Base-by-base conservation (phyloP, 2,329 filamentous ascomycete species). In the Alternaria burnsii region DNA sequence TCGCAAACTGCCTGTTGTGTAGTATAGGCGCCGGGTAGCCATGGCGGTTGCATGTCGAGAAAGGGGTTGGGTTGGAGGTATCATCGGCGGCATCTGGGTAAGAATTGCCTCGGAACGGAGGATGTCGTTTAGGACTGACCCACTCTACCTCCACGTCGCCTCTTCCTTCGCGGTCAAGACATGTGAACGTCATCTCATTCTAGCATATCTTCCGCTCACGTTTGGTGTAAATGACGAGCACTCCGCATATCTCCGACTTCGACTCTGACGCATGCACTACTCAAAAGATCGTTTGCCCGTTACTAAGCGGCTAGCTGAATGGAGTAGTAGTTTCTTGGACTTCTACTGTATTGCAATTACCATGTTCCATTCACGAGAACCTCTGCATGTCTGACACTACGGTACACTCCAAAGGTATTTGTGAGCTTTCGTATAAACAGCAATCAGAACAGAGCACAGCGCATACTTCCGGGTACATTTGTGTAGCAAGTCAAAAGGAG, bases 61-160 rank as follows among this genome's bases (percentile, higher is more conserved):
- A 14, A 41, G 32, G 52, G 52, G 26, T 47, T 50, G 46, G 46
- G 18, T 36, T 50, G 46, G 28, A 34, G 46, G 12, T 26, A 34
- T 48, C 2, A 18, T 42, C 24, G 38, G 51, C 18, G 40, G 18
- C 41, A 24, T 20, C 9, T 24, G 36, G 38, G 26, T n/a, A 16
- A 26, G 50, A 40, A 12, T 11, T 26, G 24, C 50, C 34, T 28
- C 50, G 50, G 38, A 16, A 34, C 26, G 24, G n/a, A 20, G 32
- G 11, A 52, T 7, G 12, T 12, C 18, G 26, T 52, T 52, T 52
- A 43, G 42, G 38, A 40, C 14, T 36, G 40, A 53, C 41, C 52
- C 52, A 46, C 46, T 50, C 11, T 50, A 26, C 46, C 32, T 34
- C 32, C 46, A 36, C 46, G 32, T 50, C 20, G 46, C 46, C 32